These are phyloP conservation scores for Entonaema liquescens DNA, from an alignment of 495 filamentous ascomycete genomes.

Conservation along the genomic window DNA sequence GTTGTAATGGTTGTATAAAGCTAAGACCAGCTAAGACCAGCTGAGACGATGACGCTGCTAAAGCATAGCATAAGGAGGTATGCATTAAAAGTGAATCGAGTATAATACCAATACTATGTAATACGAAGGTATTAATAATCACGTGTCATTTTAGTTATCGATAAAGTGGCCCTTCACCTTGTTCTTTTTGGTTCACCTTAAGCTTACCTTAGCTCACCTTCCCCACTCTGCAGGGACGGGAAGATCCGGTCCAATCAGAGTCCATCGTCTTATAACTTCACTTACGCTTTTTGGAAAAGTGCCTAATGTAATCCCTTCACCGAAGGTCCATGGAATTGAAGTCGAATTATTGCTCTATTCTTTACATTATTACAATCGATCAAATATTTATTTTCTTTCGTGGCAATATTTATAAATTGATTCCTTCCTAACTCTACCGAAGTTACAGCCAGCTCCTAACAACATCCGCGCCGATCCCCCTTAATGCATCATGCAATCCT, in stretches of 20 bases:
- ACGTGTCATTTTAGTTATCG: conserved; percentile 21
- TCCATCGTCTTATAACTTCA: conserved; percentile 5
- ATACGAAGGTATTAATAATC: not conserved
- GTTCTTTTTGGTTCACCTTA: not conserved
- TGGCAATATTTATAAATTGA: not conserved
- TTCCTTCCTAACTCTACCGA: not conserved
- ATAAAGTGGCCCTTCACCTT: conserved; percentile 18
- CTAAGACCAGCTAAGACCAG: too few relatives aligned
- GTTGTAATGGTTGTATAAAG: not conserved
- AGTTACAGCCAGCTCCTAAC: not conserved
- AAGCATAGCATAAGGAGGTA: not conserved
- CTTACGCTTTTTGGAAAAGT: conserved; percentile 7
- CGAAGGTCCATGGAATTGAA: not conserved
- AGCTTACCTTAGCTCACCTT: conserved; percentile 3
- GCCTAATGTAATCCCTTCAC: not conserved
- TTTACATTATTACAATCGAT: not conserved
- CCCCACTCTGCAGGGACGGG: conserved; percentile 13
- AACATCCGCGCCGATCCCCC: not conserved
- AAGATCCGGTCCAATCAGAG: conserved; percentile 30
- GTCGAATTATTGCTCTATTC: not conserved
- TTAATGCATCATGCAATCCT: conserved; percentile 24
- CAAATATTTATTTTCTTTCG: not conserved
- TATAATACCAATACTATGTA: not conserved
- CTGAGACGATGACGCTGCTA: not conserved
- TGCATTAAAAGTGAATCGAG: conserved; percentile 1